Base-by-base conservation (phyloP, 805 yeast species). In the Pichia eremophila region DNA sequence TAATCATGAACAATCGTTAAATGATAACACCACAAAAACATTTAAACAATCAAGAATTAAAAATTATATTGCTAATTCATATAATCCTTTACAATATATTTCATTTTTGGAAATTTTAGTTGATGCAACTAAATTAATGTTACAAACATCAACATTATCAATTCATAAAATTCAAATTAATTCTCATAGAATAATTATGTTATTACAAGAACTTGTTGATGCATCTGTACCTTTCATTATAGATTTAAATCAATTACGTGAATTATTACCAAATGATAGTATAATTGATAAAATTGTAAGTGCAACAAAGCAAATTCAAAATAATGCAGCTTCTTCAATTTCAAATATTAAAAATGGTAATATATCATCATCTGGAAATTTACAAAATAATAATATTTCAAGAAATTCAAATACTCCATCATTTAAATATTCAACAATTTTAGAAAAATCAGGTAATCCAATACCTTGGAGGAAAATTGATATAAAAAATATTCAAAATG, bases 381-480 rank as follows among this genome's bases (percentile, higher is more conserved):
- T 5, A 11, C 32, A 11, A 4, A 29, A 29, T 29, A 29, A 29
- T 29, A 29, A 29, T 11, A 4, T 11, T 34, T 1, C 22, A 19
- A 19, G 22, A 19, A 19, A 19, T 19, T 19, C 22, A 19, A 19
- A 19, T 19, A 19, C 3, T 19, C 4, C 22, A 19, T 27, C 14
- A 25, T 43, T 45, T 15, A 47, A 32, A 9, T 45, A 45, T 25
- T 40, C 50, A 2, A 58, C 60, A 11, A 57, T 63, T 10, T 53
- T 61, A 25, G 68, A 64, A 58, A 75, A 41, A 42, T 60, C 68
- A 0, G 65, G 65, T 6, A 60, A 68, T 42, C 58, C 59, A 28
- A 66, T 69, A 9, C 95, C 96, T 1, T 91, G 98, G 98, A 75
- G 98, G 57, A 71, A 77, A 42, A 60, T 81, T 5, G 75, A 79